Evolutionary conservation across 148 eudicot genomes (phyloP), one percentile per base, ranked within the genome.

Genomic region (Rhododendron griersonianum): DNA sequence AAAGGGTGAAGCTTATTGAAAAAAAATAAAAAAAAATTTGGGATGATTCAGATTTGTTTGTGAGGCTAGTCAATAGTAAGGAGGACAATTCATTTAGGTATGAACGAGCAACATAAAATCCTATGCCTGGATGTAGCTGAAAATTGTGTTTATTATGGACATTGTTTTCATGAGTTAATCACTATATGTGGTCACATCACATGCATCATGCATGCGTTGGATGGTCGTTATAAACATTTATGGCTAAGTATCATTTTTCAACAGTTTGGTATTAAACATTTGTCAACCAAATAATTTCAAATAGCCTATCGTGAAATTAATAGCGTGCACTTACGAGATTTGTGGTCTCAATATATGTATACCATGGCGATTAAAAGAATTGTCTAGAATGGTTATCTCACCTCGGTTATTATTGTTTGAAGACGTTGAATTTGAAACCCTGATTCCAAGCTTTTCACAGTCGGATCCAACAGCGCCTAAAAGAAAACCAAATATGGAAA

Each of bases 381-480:
- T 2, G 9, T 63, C 2, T 8, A n/a, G 14, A 69, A 69, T 69
- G 18, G 45, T 33, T 8, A 79, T 45, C 28, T 88, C 55, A 92
- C 93, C 94, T 55, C 85, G 80, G 84, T 78, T 87, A 16, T 45
- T 86, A 41, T 81, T 65, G 13, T 63, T 50, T 47, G 88, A 85
- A 25, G 87, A 50, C 7, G 91, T 86, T 48, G 93, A 78, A 53
- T 81, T 90, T 59, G 95, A 89, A 48, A 85, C 83, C 19, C 69
- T 89, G 16, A 94, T 87, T 57, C 95, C 96, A 45, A 94, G 93
- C 83, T 86, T 93, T 80, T 79, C 81, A 89, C 96, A 94, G 45
- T 94, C 93, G 33, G 95, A 88, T 51, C 93, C 94, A 81, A 92
- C 25, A 33, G 96, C 95, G 88, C 96, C 96, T 94, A 45, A 69